phyloP scores from a whole-genome alignment of 2,329 filamentous ascomycete species.

The Rugonectria rugulosa region DNA sequence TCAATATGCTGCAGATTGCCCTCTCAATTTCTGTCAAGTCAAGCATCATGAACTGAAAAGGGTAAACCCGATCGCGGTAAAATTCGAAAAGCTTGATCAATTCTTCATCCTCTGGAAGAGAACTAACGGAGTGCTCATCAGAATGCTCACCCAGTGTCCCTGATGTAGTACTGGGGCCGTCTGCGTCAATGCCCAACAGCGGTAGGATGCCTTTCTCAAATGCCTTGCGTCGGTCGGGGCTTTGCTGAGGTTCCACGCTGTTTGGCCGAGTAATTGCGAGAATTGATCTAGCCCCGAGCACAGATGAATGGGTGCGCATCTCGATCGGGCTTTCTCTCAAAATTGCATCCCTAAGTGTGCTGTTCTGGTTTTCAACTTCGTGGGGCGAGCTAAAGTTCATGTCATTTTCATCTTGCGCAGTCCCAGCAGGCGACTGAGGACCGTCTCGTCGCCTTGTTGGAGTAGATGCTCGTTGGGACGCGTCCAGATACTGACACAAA shows the following conservation, averaged over 20 bases:
- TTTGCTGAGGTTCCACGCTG: constrained; percentile 4
- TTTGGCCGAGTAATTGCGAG: constrained; percentile 21
- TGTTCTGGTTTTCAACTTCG: neutral
- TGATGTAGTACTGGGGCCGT: neutral
- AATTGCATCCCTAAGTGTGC: too few species aligned
- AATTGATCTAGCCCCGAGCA: constrained; percentile 27
- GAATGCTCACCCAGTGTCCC: neutral
- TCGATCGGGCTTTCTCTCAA: constrained; percentile 1
- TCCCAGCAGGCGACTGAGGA: neutral
- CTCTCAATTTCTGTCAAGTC: constrained; percentile 23
- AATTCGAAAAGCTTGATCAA: constrained; percentile 25
- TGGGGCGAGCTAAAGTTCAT: neutral
- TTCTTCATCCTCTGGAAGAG: constrained; percentile 14
- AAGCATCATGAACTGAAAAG: constrained; percentile 21
- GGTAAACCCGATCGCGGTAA: constrained; percentile 25
- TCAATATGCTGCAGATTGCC: constrained; percentile 21
- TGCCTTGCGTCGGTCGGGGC: constrained; percentile 16
- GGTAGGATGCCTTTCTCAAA: constrained; percentile 30
- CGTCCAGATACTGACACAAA: constrained; percentile 12
- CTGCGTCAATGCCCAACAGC: constrained; percentile 21
- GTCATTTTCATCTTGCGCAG: neutral
- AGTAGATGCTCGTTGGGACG: neutral
- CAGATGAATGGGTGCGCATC: neutral
- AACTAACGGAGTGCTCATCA: too few species aligned
- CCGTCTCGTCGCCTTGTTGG: neutral